Evolutionary conservation across 306 rosid genomes (phyloP).

Genomic region (Sicyos baderoa): DNA sequence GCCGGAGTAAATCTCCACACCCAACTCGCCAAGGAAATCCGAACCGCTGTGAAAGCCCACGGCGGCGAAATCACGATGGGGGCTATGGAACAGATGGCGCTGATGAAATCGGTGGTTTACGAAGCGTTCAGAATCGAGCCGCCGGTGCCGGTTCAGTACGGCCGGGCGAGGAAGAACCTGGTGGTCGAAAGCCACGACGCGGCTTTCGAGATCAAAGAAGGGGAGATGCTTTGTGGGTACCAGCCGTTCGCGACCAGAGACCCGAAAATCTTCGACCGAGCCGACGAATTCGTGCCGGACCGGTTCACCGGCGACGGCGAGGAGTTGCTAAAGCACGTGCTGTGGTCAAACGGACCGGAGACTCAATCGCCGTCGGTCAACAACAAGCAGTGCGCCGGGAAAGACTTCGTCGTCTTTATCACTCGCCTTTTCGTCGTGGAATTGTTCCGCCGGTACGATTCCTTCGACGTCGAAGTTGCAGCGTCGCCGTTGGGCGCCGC

Average conservation of each 20-base stretch:
- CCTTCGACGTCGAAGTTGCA: constrained; percentile 46
- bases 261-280: constrained; percentile 49
- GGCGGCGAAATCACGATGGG: constrained; percentile 65
- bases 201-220: constrained; percentile 54
- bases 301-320: constrained; percentile 82
- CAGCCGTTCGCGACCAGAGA: constrained; percentile 92
- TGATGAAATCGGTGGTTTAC: constrained; percentile 77
- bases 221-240: constrained; percentile 70
- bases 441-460: constrained; percentile 64
- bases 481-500: constrained; percentile 45
- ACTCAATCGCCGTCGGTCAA: constrained; percentile 39
- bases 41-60: constrained; percentile 42
- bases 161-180: constrained; percentile 58
- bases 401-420: constrained; percentile 50
- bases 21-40: constrained; percentile 51
- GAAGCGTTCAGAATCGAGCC: constrained; percentile 77
- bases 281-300: constrained; percentile 60
- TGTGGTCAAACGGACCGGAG: constrained; percentile 92
- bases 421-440: constrained; percentile 65
- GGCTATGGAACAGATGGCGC: constrained; percentile 62
- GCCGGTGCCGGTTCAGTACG: constrained; percentile 69
- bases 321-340: constrained; percentile 54
- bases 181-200: constrained; percentile 74
- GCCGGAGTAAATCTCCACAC: constrained; percentile 59
- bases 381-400: constrained; percentile 84